A percentile compares a stretch with the other conserved stretches of the same genome.
Evolutionary conservation across 2,329 filamentous ascomycete species (phyloP).

Genomic region (Gaeumannomyces tritici): DNA sequence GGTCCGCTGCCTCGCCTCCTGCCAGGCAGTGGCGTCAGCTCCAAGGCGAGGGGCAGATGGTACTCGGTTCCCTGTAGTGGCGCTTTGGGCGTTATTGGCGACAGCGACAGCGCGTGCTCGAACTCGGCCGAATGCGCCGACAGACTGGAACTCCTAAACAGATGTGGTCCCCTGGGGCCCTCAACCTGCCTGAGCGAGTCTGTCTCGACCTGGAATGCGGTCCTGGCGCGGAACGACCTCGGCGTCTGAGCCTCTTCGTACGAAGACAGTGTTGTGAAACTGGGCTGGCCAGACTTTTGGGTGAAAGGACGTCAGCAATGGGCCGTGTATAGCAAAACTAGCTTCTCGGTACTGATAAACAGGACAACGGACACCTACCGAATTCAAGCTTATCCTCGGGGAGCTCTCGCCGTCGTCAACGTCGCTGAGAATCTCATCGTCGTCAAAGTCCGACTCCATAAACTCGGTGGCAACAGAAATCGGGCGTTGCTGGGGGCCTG

Average conservation of each 20-base stretch:
- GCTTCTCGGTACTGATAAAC: background rate
- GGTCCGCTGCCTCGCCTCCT: constrained; percentile 36
- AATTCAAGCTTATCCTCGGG: constrained; percentile 58
- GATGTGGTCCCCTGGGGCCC: constrained; percentile 76
- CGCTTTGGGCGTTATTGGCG: constrained; percentile 62
- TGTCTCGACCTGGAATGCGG: constrained; percentile 51
- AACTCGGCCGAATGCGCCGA: constrained; percentile 42
- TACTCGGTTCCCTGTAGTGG: constrained; percentile 22
- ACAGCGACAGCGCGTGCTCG: constrained; percentile 54
- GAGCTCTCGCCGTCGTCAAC: constrained; percentile 53
- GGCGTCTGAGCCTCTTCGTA: constrained; percentile 79
- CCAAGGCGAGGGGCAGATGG: constrained; percentile 24
- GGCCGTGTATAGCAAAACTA: background rate
- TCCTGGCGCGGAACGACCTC: constrained; percentile 50
- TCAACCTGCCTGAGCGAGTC: constrained; percentile 56
- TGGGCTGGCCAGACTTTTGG: constrained; percentile 57
- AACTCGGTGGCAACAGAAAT: constrained; percentile 67
- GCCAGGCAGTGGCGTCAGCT: constrained; percentile 26
- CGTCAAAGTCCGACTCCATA: constrained; percentile 66
- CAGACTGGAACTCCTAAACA: constrained; percentile 64
- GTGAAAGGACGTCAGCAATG: background rate
- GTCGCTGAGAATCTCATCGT: constrained; percentile 51
- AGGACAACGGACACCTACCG: constrained; percentile 41
- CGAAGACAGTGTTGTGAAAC: constrained; percentile 79
- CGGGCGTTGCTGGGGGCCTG: constrained; percentile 39